These are phyloP conservation scores for Coprinellus aureogranulatus DNA, from an alignment of 768 basidiomycete species.

Conservation along the genomic window DNA sequence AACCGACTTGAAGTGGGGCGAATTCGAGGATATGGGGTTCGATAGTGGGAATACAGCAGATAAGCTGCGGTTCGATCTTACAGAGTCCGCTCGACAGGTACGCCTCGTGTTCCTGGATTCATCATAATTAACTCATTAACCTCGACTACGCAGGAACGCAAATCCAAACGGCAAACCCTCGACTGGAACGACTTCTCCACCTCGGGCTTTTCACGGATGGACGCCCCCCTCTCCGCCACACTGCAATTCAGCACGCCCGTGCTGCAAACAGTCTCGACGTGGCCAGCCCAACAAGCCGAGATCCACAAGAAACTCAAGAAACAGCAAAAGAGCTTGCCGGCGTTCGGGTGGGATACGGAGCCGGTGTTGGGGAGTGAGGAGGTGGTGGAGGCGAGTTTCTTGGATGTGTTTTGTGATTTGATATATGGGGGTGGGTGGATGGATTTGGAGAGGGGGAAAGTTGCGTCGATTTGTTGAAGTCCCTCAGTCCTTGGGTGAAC, in stretches of 20 bases:
- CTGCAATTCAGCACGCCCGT: constrained; percentile 71
- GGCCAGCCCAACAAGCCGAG: constrained; percentile 74
- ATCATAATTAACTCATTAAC: too few relatives aligned
- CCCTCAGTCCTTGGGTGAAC: too few relatives aligned
- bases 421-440: constrained; percentile 84
- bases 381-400: constrained; percentile 85
- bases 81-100: constrained; percentile 76
- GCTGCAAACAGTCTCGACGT: constrained; percentile 52
- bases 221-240: constrained; percentile 73
- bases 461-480: too few relatives aligned
- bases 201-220: constrained; percentile 77
- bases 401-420: constrained; percentile 83
- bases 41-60: constrained; percentile 55
- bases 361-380: constrained; percentile 76
- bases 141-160: constrained; percentile 49
- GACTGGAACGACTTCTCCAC: constrained; percentile 89
- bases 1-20: constrained; percentile 88
- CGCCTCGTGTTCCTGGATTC: too few relatives aligned
- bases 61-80: constrained; percentile 90
- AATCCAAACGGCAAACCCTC: constrained; percentile 78
- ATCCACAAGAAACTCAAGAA: constrained; percentile 81
- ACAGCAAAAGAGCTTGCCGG: constrained; percentile 72
- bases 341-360: constrained; percentile 92
- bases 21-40: constrained; percentile 86
- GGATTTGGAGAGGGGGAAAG: constrained; percentile 72